Percentiles rank a stretch among this genome's conserved stretches.
These are phyloP conservation scores for Tuctoria greenei DNA, from an alignment of 176 grass and related monocot species.

Conservation along the genomic window DNA sequence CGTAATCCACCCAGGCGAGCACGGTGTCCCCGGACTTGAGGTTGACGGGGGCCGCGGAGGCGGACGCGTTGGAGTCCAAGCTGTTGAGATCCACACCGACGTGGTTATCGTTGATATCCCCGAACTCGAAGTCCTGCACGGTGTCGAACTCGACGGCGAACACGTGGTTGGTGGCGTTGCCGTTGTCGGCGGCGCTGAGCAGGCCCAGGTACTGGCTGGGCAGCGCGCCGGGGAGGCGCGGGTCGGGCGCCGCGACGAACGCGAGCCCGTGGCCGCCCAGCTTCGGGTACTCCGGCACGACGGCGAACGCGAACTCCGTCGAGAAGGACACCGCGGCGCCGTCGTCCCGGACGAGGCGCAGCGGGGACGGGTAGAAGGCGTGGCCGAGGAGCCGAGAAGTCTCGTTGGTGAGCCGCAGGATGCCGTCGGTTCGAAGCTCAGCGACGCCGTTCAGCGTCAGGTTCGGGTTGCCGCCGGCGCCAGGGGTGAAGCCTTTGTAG, in stretches of 20 bases:
- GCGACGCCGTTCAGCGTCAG: slow-evolving; percentile 55
- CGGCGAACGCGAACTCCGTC: slow-evolving; percentile 63
- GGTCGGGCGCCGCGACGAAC: slow-evolving; percentile 56
- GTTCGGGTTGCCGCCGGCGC: slow-evolving; percentile 11
- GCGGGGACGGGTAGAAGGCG: slow-evolving; percentile 52
- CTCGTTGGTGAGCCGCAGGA: slow-evolving; percentile 76
- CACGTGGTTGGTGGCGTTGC: slow-evolving; percentile 79
- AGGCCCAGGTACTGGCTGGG: slow-evolving; percentile 85
- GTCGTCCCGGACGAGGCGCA: slow-evolving; percentile 43
- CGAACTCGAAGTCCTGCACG: slow-evolving; percentile 93
- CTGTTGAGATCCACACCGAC: slow-evolving; percentile 76
- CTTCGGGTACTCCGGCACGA: slow-evolving; percentile 74
- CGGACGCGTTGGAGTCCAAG: slow-evolving; percentile 57
- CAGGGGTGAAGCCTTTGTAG: slow-evolving; percentile 49
- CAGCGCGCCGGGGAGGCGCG: slow-evolving; percentile 57
- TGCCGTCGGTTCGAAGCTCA: slow-evolving; percentile 41
- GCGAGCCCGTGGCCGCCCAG: slow-evolving; percentile 78
- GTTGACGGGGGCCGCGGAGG: slow-evolving; percentile 49
- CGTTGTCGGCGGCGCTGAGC: slow-evolving; percentile 51
- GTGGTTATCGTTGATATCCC: slow-evolving; percentile 88
- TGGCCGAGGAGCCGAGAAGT: slow-evolving; percentile 65
- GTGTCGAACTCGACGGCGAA: slow-evolving; percentile 95
- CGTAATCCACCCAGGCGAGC: slow-evolving; percentile 81
- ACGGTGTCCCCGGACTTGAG: slow-evolving; percentile 63
- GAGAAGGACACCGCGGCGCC: slow-evolving; percentile 73